A percentile compares a stretch with the other conserved stretches of the same genome.
Conservation (phyloP, 768 basidiomycete species). For the Dentipellis sp. region DNA sequence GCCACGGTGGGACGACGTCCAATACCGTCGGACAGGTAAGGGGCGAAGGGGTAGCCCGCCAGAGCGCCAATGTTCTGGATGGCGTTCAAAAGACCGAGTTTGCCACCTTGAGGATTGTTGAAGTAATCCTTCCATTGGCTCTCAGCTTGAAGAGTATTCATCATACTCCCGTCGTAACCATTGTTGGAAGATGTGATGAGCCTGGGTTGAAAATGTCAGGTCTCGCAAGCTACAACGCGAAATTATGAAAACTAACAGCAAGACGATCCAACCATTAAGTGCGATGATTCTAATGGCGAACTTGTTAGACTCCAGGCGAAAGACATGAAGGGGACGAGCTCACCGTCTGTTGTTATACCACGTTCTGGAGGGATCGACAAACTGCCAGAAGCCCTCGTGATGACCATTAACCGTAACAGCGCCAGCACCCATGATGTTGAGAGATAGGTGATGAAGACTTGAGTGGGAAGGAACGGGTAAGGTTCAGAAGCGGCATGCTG, state of each 20-base stretch:
- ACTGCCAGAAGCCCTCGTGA: not conserved
- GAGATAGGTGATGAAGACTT: not conserved
- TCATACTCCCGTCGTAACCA: conserved; percentile 72
- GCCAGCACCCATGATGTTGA: not conserved
- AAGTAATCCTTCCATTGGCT: conserved; percentile 57
- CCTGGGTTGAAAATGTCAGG: conserved; percentile 21
- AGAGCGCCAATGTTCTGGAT: conserved; percentile 60
- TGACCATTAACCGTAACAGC: not conserved
- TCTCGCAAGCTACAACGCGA: not conserved
- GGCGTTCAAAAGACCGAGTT: conserved; percentile 25
- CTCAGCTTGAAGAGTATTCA: conserved; percentile 72
- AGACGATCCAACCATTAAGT: conserved; percentile 54
- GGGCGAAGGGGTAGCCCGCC: conserved; percentile 60
- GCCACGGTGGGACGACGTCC: conserved; percentile 61
- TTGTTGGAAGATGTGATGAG: conserved; percentile 71
- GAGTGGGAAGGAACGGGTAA: not conserved
- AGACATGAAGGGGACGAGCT: not conserved
- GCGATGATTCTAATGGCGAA: not conserved
- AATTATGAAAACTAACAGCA: conserved; percentile 35
- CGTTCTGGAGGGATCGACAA: not conserved
- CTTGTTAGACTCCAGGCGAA: not conserved
- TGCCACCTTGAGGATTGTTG: conserved; percentile 15
- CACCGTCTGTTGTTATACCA: conserved; percentile 5
- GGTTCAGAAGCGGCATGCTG: not conserved
- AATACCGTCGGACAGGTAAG: conserved; percentile 62